Percentiles rank a stretch among this genome's conserved stretches.
phyloP scores from a whole-genome alignment of 192 early-diverging fungal genomes.

The Rhizoclosmatium globosum region DNA sequence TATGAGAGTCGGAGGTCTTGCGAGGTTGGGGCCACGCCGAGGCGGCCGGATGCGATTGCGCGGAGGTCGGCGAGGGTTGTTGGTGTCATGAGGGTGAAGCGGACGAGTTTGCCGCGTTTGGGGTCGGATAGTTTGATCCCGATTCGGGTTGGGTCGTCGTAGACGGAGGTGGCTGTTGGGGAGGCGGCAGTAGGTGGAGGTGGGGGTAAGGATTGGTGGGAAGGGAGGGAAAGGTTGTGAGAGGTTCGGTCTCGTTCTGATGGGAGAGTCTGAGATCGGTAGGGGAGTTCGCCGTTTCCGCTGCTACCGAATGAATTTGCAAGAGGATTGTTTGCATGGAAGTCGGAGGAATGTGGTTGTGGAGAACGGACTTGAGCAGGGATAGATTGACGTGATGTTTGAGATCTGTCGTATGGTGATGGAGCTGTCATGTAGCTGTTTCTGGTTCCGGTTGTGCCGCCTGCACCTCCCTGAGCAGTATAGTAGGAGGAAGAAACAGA shows the following conservation, averaged over 20 bases:
- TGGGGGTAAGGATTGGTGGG: background rate
- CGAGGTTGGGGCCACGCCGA: background rate
- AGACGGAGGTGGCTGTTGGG: background rate
- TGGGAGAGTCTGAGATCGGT: background rate
- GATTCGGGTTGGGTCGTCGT: conserved; percentile 1
- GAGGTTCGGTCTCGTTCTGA: background rate
- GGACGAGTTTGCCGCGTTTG: conserved; percentile 31
- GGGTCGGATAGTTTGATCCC: conserved; percentile 46
- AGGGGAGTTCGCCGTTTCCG: background rate
- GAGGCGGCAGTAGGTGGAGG: background rate
- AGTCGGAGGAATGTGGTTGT: background rate
- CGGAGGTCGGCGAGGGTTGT: background rate
- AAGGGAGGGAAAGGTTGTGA: background rate
- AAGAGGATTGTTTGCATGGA: background rate
- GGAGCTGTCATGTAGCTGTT: background rate
- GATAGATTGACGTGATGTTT: background rate
- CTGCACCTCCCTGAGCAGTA: background rate
- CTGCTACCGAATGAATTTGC: background rate
- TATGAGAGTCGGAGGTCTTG: conserved; percentile 55
- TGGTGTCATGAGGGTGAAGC: conserved; percentile 35
- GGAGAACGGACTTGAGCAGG: conserved; percentile 21
- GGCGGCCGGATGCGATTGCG: background rate
- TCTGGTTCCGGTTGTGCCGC: background rate
- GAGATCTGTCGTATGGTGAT: background rate
- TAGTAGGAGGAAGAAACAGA: background rate